Percentiles rank a stretch among this genome's conserved stretches.
phyloP scores from a whole-genome alignment of 2,329 filamentous ascomycete species.

The Pestalotiopsis sp. region DNA sequence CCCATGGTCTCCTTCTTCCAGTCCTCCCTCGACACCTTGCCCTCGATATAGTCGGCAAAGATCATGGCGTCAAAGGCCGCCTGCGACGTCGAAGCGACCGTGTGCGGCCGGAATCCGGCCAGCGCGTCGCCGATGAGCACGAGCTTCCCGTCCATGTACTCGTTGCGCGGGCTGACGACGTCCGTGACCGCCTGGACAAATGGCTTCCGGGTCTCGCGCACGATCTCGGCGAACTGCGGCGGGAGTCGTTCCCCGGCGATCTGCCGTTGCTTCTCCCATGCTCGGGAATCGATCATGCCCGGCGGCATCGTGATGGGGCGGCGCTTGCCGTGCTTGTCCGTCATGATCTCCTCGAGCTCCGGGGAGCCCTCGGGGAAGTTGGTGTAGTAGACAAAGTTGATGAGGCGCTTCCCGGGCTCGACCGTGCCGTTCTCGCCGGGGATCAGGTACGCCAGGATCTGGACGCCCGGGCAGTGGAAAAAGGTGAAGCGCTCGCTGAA shows the following conservation, averaged over 20 bases:
- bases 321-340: conserved; percentile 33
- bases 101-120: conserved; percentile 44
- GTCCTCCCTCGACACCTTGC: conserved; percentile 30
- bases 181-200: conserved; percentile 46
- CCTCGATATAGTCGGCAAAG: conserved; percentile 34
- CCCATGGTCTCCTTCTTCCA: conserved; percentile 38
- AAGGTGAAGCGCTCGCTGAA: conserved; percentile 42
- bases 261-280: conserved; percentile 37
- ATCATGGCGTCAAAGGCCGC: conserved; percentile 38
- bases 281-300: conserved; percentile 30
- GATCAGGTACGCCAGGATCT: conserved; percentile 45
- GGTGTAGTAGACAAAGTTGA: conserved; percentile 50
- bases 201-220: conserved; percentile 38
- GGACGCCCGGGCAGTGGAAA: conserved; percentile 38
- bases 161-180: conserved; percentile 34
- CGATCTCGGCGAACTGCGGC: conserved; percentile 42
- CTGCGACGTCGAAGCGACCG: conserved; percentile 45
- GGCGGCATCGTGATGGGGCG: conserved; percentile 40
- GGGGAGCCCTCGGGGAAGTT: conserved; percentile 38
- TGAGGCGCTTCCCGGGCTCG: conserved; percentile 38
- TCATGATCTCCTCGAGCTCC: conserved; percentile 36
- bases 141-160: conserved; percentile 39
- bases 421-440: conserved; percentile 40
- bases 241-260: conserved; percentile 35
- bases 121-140: conserved; percentile 47